Evolutionary conservation across 148 eudicot species (phyloP).

Genomic region (Dianthus caryophyllus): DNA sequence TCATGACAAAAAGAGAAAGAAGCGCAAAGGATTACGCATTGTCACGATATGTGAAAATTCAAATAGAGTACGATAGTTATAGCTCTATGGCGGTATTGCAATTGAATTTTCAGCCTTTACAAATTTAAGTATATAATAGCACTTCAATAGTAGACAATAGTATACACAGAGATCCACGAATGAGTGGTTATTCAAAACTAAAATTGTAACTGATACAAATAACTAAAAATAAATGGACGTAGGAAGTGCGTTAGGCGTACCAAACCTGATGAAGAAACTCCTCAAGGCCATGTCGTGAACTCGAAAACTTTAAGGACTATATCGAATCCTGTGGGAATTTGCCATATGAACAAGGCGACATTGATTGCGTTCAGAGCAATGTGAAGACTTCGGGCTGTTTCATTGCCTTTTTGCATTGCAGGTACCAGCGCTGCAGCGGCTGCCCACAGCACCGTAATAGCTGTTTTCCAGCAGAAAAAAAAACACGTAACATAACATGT

Average conservation of each 20-base stretch:
- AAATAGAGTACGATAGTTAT: background rate
- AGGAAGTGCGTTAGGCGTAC: conserved; percentile 3
- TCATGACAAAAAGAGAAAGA: too few relatives aligned
- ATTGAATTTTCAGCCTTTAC: conserved; percentile 1
- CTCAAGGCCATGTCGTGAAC: conserved; percentile 90
- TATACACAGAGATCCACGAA: background rate
- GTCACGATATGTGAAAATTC: background rate
- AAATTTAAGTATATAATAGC: conserved; percentile 12
- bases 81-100: conserved; percentile 11
- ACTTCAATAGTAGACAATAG: background rate
- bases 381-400: conserved; percentile 91
- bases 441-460: conserved; percentile 93
- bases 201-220: conserved; percentile 10
- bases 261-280: conserved; percentile 22
- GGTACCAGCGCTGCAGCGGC: conserved; percentile 92
- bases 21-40: background rate
- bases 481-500: background rate
- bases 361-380: conserved; percentile 76
- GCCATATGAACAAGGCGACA: conserved; percentile 75
- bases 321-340: conserved; percentile 89
- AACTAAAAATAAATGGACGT: conserved; percentile 10
- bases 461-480: conserved; percentile 36
- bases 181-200: background rate
- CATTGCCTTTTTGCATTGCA: conserved; percentile 94
- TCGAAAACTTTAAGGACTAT: conserved; percentile 81